Conservation (phyloP, 2,329 filamentous ascomycete species). For the Calonectria honghensis region DNA sequence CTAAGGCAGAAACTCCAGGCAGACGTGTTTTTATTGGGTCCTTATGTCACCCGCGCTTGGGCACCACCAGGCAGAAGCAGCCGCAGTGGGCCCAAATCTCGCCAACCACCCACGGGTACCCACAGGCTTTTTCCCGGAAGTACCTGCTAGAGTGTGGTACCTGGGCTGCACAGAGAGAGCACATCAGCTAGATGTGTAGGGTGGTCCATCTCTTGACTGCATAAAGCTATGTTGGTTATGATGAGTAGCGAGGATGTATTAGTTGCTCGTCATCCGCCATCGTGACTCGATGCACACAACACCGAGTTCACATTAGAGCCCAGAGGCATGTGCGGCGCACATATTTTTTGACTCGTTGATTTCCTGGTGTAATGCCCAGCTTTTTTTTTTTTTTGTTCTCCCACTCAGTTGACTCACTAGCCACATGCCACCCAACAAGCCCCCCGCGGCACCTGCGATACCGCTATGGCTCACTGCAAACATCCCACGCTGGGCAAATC, state of each 20-base stretch:
- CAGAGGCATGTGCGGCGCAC: not conserved
- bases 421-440: slow-evolving; percentile 35
- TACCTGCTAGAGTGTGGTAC: slow-evolving; percentile 17
- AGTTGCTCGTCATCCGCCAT: not conserved
- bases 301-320: not conserved
- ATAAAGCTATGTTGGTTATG: slow-evolving; percentile 15
- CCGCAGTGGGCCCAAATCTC: slow-evolving; percentile 30
- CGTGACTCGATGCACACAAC: not conserved
- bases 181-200: slow-evolving; percentile 1
- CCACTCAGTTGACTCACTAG: slow-evolving; percentile 41
- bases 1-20: slow-evolving; percentile 46
- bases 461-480: slow-evolving; percentile 46
- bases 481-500: slow-evolving; percentile 33
- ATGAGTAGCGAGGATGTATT: not conserved
- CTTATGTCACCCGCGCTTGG: slow-evolving; percentile 40
- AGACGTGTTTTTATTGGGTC: slow-evolving; percentile 45
- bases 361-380: not conserved
- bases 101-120: slow-evolving; percentile 18
- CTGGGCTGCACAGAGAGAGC: slow-evolving; percentile 2
- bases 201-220: slow-evolving; percentile 1
- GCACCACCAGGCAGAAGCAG: slow-evolving; percentile 51
- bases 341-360: slow-evolving; percentile 18
- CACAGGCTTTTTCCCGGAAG: slow-evolving; percentile 3
- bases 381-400: slow-evolving; percentile 3
- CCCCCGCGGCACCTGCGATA: slow-evolving; percentile 44